Conservation (phyloP, 129 eudicot genomes). For the Chrysanthemum seticuspe region DNA sequence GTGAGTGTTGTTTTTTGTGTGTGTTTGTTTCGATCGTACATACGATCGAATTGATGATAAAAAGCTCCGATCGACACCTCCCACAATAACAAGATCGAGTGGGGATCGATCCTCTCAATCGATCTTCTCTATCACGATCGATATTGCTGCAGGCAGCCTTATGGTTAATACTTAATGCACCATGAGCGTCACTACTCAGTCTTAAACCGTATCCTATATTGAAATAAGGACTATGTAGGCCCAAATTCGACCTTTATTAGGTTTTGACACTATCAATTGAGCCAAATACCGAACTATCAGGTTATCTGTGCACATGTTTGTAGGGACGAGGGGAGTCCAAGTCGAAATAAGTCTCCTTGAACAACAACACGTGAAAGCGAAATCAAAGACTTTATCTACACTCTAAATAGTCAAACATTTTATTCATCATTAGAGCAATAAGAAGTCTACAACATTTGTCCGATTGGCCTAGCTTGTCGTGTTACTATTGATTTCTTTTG, state of each 20-base stretch:
- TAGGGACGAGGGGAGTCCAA: slow-evolving; percentile 16
- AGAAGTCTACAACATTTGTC: slow-evolving; percentile 8
- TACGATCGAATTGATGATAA: too few relatives aligned
- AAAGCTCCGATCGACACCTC: too few relatives aligned
- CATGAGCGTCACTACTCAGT: too few relatives aligned
- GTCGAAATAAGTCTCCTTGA: slow-evolving; percentile 13
- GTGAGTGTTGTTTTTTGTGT: too few relatives aligned
- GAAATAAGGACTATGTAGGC: neutral
- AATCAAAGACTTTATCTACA: slow-evolving; percentile 12
- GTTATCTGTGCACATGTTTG: slow-evolving; percentile 17
- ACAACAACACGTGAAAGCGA: slow-evolving; percentile 28
- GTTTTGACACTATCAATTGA: neutral
- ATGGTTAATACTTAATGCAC: too few relatives aligned
- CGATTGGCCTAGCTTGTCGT: neutral
- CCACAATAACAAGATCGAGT: too few relatives aligned
- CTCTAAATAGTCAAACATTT: neutral
- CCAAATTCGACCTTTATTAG: neutral
- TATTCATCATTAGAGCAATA: neutral
- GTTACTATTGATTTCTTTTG: too few relatives aligned
- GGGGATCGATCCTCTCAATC: too few relatives aligned
- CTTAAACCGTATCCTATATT: neutral
- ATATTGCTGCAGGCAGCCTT: too few relatives aligned
- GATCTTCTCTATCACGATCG: too few relatives aligned
- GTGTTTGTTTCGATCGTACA: too few relatives aligned
- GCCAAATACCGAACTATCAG: neutral